A percentile compares a stretch with the other conserved stretches of the same genome.
These are phyloP conservation scores for Cordyceps pruinosa DNA, from an alignment of 2,329 filamentous ascomycete species.

Conservation along the genomic window DNA sequence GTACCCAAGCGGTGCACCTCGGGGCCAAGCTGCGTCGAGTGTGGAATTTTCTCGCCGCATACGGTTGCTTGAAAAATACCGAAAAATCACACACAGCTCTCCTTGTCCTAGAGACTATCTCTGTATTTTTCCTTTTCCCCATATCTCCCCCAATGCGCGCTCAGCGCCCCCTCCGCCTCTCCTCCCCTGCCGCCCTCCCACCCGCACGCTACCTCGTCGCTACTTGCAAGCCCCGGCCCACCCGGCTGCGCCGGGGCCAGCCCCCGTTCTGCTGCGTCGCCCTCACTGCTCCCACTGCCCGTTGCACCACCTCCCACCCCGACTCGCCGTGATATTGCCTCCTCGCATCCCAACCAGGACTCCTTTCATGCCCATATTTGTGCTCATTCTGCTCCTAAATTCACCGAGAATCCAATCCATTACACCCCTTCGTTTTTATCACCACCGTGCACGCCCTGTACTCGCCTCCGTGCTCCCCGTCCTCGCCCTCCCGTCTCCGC, in stretches of 20 bases:
- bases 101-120: not conserved
- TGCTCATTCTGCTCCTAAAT: constrained; percentile 55
- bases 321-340: not conserved
- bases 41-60: not conserved
- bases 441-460: not conserved
- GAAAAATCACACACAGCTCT: not conserved
- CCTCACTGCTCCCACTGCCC: not conserved
- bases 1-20: not conserved
- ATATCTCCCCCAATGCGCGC: not conserved
- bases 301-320: constrained; percentile 2
- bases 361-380: constrained; percentile 48
- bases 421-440: not conserved
- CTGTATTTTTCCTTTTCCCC: not conserved
- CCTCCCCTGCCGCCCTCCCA: not conserved
- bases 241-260: constrained; percentile 8
- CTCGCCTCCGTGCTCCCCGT: not conserved
- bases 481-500: not conserved
- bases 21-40: not conserved
- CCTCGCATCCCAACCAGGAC: not conserved
- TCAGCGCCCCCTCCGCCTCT: not conserved
- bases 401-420: constrained; percentile 26
- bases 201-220: not conserved
- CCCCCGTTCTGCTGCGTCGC: constrained; percentile 4
- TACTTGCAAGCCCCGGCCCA: constrained; percentile 8
- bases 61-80: not conserved